Conservation (phyloP, 352 stramenopile species). For the Pythium utonaiense region DNA sequence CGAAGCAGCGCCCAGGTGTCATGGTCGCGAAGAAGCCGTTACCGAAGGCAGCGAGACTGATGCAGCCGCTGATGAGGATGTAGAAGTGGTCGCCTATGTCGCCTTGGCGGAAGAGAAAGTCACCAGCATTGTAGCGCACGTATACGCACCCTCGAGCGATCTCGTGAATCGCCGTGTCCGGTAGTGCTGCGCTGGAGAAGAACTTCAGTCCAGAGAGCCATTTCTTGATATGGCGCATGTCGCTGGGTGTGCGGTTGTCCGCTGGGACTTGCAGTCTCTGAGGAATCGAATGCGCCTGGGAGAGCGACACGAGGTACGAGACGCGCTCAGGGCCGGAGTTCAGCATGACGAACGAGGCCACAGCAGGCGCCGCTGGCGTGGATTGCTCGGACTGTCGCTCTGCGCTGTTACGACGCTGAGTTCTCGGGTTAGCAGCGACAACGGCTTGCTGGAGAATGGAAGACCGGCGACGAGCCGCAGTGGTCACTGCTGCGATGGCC, state of each 20-base stretch:
- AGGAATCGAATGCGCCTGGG: constrained; percentile 29
- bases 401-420: neutral
- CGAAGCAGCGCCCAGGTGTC: constrained; percentile 60
- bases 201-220: constrained; percentile 67
- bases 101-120: constrained; percentile 71
- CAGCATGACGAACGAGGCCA: constrained; percentile 36
- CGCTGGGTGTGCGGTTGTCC: constrained; percentile 31
- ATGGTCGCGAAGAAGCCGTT: constrained; percentile 70
- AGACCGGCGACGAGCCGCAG: neutral
- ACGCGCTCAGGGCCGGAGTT: constrained; percentile 36
- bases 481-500: neutral
- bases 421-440: neutral
- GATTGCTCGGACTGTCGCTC: neutral
- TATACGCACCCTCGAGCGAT: constrained; percentile 48
- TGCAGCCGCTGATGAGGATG: constrained; percentile 60
- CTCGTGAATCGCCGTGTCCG: constrained; percentile 47
- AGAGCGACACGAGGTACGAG: constrained; percentile 33
- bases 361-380: neutral
- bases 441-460: neutral
- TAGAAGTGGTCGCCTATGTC: constrained; percentile 71
- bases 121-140: constrained; percentile 34
- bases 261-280: constrained; percentile 35
- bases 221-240: constrained; percentile 58
- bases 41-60: constrained; percentile 61
- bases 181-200: constrained; percentile 53